Base-by-base conservation (phyloP, 495 filamentous ascomycete species). In the Geopyxis carbonaria region DNA sequence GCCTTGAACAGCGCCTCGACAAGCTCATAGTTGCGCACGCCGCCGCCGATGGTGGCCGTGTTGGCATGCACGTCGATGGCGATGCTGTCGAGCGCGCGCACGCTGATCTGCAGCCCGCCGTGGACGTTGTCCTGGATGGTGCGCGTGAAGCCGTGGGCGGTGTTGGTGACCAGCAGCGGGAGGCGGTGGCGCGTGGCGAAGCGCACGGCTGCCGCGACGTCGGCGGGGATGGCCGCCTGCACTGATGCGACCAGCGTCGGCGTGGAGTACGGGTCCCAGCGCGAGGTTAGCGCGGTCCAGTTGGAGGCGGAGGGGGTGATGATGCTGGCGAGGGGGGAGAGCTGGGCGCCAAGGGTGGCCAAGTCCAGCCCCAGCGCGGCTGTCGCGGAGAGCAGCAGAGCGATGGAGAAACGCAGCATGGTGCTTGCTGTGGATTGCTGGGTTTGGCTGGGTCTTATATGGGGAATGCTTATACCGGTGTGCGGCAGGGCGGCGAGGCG, bases 1-100 rank as follows among this genome's bases (percentile, higher is more conserved):
- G 53, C 48, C 13, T 41, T 48, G 48, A 57, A 64, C 0, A 67
- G 50, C 0, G 45, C 28, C 9, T 60, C 48, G 8, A 53, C 61
- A 15, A 68, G 38, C 3, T 45, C 39, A 30, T 52, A 56, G 37
- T 51, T 47, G 13, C 45, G 57, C 5, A 59, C 57, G 19, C 72
- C 71, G 29, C 70, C 73, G 4, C 61, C 64, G 36, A 75, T 53
- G 2, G 50, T 63, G 34, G 59, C 68, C 1, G 65, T 67, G 10
- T 66, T 50, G 9, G 61, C 64, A 42, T 66, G 58, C 2, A 45
- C 10, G 2, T 59, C 46, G 24, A 74, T 53, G 7, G n/a, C 2
- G n/a, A 40, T 30, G n/a, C n/a, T 9, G 13, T 40, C 22, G 3
- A 40, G 7, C 13, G 11, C n/a, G 8, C 37, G 22, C 8, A 40